phyloP scores from a whole-genome alignment of 805 yeast genomes.

The Candida wancherniae region DNA sequence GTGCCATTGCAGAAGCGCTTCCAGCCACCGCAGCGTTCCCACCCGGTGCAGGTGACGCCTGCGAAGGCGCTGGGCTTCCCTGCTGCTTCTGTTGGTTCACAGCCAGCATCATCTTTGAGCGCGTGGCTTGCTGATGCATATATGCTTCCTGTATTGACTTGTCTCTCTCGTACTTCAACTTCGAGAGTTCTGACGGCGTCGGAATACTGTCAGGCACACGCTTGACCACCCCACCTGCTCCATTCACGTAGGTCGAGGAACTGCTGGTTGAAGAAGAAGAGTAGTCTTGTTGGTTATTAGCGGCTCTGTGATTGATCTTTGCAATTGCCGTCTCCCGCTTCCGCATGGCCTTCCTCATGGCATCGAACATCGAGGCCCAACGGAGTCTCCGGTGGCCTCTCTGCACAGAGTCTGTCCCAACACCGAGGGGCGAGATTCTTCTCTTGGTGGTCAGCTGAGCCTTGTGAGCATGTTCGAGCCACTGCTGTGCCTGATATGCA shows the following conservation, averaged over 20 bases:
- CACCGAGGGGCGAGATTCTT: constrained; percentile 87
- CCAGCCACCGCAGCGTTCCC: constrained; percentile 11
- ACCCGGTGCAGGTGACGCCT: constrained; percentile 8
- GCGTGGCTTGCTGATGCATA: constrained; percentile 42
- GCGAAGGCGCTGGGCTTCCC: constrained; percentile 2
- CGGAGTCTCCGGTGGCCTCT: constrained; percentile 86
- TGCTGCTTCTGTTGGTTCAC: constrained; percentile 30
- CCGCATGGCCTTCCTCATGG: constrained; percentile 82
- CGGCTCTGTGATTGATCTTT: constrained; percentile 23
- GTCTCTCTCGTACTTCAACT: constrained; percentile 80
- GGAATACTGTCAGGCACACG: constrained; percentile 44
- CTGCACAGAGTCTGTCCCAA: constrained; percentile 88
- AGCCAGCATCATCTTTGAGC: constrained; percentile 40
- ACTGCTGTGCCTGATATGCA: constrained; percentile 77
- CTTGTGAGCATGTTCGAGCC: constrained; percentile 89
- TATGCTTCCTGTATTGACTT: constrained; percentile 76
- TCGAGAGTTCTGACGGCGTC: constrained; percentile 80
- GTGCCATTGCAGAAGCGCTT: neutral
- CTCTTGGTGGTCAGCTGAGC: constrained; percentile 85
- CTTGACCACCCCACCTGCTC: constrained; percentile 15
- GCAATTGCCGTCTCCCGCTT: constrained; percentile 69
- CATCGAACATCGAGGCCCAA: constrained; percentile 98
- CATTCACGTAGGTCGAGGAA: constrained; percentile 6
- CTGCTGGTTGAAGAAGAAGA: constrained; percentile 5
- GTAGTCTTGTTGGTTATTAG: constrained; percentile 9